phyloP scores from a whole-genome alignment of 805 yeast genomes.

The Jamesozyma lodderae region DNA sequence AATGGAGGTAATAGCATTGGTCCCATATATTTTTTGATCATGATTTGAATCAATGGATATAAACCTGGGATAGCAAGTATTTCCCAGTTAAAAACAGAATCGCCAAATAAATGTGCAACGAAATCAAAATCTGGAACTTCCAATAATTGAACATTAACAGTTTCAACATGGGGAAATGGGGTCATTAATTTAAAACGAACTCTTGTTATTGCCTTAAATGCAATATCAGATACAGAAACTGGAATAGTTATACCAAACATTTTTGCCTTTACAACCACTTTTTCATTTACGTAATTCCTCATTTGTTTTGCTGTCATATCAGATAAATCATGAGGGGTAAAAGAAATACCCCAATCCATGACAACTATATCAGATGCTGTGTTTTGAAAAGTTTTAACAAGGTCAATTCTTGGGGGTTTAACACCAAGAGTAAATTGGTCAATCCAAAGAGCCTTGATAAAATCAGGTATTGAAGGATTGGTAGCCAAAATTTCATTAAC shows the following conservation, averaged over 20 bases:
- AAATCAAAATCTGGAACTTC: conserved; percentile 89
- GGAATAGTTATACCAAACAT: conserved; percentile 81
- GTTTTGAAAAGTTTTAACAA: conserved; percentile 79
- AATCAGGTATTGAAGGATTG: conserved; percentile 66
- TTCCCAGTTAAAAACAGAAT: conserved; percentile 80
- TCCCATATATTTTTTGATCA: conserved; percentile 80
- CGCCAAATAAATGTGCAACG: conserved; percentile 62
- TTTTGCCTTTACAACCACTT: conserved; percentile 63
- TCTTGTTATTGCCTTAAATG: conserved; percentile 67
- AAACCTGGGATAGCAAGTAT: conserved; percentile 81
- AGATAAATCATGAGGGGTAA: conserved; percentile 81
- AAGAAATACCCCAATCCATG: conserved; percentile 94
- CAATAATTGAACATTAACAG: conserved; percentile 74
- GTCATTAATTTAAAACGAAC: conserved; percentile 84
- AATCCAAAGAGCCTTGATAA: conserved; percentile 74
- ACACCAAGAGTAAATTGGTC: conserved; percentile 88
- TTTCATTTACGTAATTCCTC: conserved; percentile 77
- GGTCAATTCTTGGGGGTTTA: conserved; percentile 89
- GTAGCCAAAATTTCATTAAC: conserved; percentile 77
- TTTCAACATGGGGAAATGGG: conserved; percentile 87
- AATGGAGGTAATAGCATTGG: conserved; percentile 84
- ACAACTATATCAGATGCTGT: conserved; percentile 91
- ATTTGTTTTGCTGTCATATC: conserved; percentile 81
- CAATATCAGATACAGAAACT: conserved; percentile 66
- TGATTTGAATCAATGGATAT: conserved; percentile 68